Conservation (phyloP, 805 yeast genomes). For the Yamadazyma akitaensis region DNA sequence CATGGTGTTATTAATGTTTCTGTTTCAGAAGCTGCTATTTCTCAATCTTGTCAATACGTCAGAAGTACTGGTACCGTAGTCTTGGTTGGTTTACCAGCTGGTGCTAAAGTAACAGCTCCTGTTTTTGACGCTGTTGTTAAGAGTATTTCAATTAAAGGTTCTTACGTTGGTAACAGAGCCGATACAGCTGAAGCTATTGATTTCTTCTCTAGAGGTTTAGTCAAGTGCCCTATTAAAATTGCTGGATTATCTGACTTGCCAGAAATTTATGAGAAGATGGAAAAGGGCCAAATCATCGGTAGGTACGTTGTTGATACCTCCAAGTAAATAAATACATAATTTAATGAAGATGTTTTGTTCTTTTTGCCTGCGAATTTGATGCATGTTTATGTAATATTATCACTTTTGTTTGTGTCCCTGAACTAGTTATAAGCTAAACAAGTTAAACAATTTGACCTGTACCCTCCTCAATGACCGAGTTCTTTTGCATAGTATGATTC, state of each 20-base stretch:
- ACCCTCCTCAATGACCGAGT: too few species aligned
- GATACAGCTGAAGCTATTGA: constrained; percentile 45
- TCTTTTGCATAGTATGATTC: too few species aligned
- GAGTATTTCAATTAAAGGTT: constrained; percentile 38
- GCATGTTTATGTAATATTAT: too few species aligned
- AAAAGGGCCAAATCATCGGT: constrained; percentile 41
- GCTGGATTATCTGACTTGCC: constrained; percentile 42
- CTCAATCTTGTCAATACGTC: constrained; percentile 42
- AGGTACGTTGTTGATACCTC: constrained; percentile 44
- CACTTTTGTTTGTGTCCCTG: too few species aligned
- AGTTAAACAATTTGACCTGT: too few species aligned
- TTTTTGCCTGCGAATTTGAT: too few species aligned
- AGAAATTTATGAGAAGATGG: constrained; percentile 37
- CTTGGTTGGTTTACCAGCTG: constrained; percentile 45
- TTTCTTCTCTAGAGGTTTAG: constrained; percentile 42
- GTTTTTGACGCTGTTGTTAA: constrained; percentile 41
- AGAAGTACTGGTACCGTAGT: constrained; percentile 43
- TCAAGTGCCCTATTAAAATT: constrained; percentile 40
- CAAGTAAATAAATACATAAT: constrained; percentile 19
- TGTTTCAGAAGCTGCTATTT: constrained; percentile 49
- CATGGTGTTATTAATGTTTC: constrained; percentile 50
- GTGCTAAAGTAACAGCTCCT: constrained; percentile 38
- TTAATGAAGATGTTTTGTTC: not conserved
- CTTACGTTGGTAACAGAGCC: constrained; percentile 47
- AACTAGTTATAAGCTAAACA: too few species aligned